These are phyloP conservation scores for Apiotrichum mycotoxinovorans DNA, from an alignment of 1,284 basidiomycete species.

Conservation along the genomic window DNA sequence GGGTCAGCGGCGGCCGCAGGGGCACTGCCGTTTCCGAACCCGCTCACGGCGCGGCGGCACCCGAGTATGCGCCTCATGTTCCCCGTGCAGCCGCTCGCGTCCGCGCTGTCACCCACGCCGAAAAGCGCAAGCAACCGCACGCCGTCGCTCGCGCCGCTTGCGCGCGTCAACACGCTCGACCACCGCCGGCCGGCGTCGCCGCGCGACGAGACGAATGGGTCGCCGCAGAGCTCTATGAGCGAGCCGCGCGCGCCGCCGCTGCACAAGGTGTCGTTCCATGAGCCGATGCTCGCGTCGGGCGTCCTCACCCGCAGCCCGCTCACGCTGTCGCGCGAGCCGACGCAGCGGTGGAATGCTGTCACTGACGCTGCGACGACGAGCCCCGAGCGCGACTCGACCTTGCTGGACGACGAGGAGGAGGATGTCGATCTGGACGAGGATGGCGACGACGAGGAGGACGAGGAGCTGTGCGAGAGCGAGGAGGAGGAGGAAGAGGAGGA, in stretches of 20 bases:
- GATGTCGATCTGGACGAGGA: constrained; percentile 25
- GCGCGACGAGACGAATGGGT: neutral
- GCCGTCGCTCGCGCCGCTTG: constrained; percentile 2
- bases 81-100: constrained; percentile 14
- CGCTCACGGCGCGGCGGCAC: constrained; percentile 32
- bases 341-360: neutral
- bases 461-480: constrained; percentile 25
- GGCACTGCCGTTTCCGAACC: constrained; percentile 41
- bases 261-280: constrained; percentile 14
- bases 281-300: neutral
- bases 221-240: neutral
- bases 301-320: neutral
- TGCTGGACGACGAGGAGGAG: constrained; percentile 3
- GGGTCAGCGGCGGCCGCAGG: neutral
- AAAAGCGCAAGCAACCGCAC: constrained; percentile 1
- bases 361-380: neutral
- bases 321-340: neutral
- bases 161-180: constrained; percentile 5
- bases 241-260: neutral
- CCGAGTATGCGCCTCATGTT: constrained; percentile 44
- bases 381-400: neutral
- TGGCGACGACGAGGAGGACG: constrained; percentile 32
- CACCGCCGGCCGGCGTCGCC: neutral
- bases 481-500: constrained; percentile 38
- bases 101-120: constrained; percentile 2